These are phyloP conservation scores for Phoma herbarum DNA, from an alignment of 2,329 filamentous ascomycete species.

Conservation along the genomic window DNA sequence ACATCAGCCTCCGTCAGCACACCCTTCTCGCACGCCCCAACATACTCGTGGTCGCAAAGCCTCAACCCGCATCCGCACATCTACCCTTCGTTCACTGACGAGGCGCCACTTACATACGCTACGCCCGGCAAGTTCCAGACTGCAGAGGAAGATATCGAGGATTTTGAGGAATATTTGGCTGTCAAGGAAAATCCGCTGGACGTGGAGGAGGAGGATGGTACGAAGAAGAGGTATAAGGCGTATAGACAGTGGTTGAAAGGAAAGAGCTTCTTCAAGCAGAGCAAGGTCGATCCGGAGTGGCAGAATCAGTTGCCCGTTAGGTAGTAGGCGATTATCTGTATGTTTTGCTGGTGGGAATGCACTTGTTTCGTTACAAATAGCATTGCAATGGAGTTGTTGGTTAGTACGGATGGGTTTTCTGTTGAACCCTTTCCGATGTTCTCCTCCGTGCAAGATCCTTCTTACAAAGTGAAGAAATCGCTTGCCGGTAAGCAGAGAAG, in stretches of 20 bases:
- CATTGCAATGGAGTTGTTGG: not conserved
- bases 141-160: constrained; percentile 71
- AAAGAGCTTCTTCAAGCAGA: constrained; percentile 95
- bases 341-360: not conserved
- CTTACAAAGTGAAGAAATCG: not conserved
- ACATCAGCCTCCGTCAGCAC: constrained; percentile 40
- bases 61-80: constrained; percentile 30
- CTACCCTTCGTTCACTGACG: constrained; percentile 20
- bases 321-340: constrained; percentile 14
- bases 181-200: constrained; percentile 85
- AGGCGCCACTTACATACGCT: constrained; percentile 15
- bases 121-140: constrained; percentile 55
- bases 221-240: constrained; percentile 95
- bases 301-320: constrained; percentile 46
- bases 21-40: constrained; percentile 46
- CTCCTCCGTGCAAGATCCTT: not conserved
- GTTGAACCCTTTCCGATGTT: not conserved
- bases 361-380: not conserved
- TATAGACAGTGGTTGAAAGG: constrained; percentile 94
- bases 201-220: constrained; percentile 83
- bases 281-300: constrained; percentile 62
- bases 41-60: constrained; percentile 34
- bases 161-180: constrained; percentile 79
- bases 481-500: not conserved
- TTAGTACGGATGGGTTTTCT: not conserved